Percentiles rank a stretch among this genome's conserved stretches.
Conservation (phyloP, 495 filamentous ascomycete genomes). For the Thozetella sp. region DNA sequence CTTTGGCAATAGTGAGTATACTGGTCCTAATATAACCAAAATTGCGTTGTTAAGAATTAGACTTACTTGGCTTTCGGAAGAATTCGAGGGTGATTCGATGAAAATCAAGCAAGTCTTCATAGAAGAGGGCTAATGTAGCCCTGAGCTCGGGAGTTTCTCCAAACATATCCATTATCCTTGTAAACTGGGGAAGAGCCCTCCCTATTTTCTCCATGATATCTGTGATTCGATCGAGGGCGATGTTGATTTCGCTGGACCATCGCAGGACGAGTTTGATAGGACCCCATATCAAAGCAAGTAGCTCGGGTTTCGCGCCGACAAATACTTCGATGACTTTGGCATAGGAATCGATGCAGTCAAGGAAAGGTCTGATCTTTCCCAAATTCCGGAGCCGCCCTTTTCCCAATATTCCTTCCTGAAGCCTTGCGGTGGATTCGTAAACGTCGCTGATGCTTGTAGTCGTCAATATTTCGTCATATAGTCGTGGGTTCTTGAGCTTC, state of each 20-base stretch:
- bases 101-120: slow-evolving; percentile 31
- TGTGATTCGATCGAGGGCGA: slow-evolving; percentile 24
- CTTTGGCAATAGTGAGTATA: no score
- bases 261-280: slow-evolving; percentile 23
- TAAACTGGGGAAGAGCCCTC: slow-evolving; percentile 9
- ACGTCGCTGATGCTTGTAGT: no score
- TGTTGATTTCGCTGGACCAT: slow-evolving; percentile 15
- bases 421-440: no score
- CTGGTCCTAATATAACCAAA: no score
- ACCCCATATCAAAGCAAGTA: slow-evolving; percentile 28
- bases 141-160: slow-evolving; percentile 11
- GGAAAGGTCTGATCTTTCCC: no score
- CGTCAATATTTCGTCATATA: no score
- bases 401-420: no score
- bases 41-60: no score
- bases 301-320: slow-evolving; percentile 21
- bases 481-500: no score
- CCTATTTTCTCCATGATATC: slow-evolving; percentile 14
- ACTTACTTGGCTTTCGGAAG: slow-evolving; percentile 10
- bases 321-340: slow-evolving; percentile 14
- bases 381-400: no score
- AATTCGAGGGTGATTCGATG: slow-evolving; percentile 24
- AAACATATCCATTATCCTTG: not conserved
- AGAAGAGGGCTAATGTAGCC: slow-evolving; percentile 27
- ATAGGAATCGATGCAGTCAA: no score